phyloP scores from a whole-genome alignment of 176 grass and related monocot species.

The Cenchrus fungigraminus region DNA sequence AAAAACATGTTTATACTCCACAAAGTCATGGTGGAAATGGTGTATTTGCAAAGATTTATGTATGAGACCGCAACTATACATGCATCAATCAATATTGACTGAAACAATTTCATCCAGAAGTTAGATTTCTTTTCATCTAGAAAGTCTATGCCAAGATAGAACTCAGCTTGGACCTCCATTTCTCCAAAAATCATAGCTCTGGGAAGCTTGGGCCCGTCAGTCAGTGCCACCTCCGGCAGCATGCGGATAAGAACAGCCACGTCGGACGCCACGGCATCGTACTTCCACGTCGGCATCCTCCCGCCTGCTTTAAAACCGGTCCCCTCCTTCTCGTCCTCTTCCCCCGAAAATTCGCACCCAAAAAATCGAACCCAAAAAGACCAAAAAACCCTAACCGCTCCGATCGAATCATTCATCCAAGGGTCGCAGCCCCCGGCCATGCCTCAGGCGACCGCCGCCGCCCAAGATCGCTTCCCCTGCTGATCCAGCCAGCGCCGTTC shows the following conservation, averaged over 20 bases:
- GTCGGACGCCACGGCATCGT: neutral
- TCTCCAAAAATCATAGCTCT: neutral
- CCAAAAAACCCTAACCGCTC: slow-evolving; percentile 29
- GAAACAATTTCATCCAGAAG: too few relatives aligned
- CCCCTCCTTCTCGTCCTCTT: neutral
- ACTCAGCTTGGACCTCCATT: too few relatives aligned
- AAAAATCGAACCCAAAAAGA: slow-evolving; percentile 14
- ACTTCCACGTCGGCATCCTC: neutral
- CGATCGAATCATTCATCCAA: slow-evolving; percentile 48
- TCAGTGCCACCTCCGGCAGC: slow-evolving; percentile 20
- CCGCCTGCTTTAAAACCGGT: slow-evolving; percentile 36
- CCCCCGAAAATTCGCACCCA: neutral
- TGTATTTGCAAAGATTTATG: too few relatives aligned
- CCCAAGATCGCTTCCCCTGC: slow-evolving; percentile 5
- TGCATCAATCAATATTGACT: too few relatives aligned
- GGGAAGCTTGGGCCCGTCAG: neutral
- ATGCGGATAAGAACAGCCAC: slow-evolving; percentile 37
- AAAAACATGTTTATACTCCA: too few relatives aligned
- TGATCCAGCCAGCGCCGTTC: neutral
- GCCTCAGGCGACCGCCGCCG: slow-evolving; percentile 21
- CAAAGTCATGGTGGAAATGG: too few relatives aligned
- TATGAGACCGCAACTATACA: too few relatives aligned
- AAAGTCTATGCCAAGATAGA: neutral
- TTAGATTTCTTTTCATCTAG: too few relatives aligned
- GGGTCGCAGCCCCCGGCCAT: slow-evolving; percentile 4